Conservation (phyloP, 331 rosid genomes). For the Rhamnella rubrinervis region DNA sequence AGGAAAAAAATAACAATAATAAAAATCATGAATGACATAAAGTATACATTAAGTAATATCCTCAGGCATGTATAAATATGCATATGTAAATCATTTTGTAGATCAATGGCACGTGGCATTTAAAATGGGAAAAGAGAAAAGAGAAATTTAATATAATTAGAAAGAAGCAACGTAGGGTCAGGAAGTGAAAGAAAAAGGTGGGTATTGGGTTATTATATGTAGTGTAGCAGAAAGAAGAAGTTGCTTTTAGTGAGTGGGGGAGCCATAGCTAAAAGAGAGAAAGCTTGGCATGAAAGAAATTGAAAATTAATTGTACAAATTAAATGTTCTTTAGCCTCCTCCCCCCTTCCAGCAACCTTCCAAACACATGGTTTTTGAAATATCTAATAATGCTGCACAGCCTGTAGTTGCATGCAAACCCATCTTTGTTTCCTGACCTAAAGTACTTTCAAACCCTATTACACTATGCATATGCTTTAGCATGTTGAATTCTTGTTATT, state of each 20-base stretch:
- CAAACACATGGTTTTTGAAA: constrained; percentile 16
- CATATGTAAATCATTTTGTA: not conserved
- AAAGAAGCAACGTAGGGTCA: not conserved
- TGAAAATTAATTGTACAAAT: constrained; percentile 4
- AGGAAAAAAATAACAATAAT: too few relatives aligned
- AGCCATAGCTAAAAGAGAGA: constrained; percentile 5
- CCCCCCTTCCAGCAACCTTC: constrained; percentile 21
- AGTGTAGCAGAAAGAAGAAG: not conserved
- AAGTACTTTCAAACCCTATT: too few relatives aligned
- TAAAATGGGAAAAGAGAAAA: not conserved
- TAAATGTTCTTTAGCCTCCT: constrained; percentile 4
- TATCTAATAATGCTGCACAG: not conserved
- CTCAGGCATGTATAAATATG: too few relatives aligned
- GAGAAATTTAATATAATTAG: not conserved
- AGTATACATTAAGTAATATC: too few relatives aligned
- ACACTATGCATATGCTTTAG: not conserved
- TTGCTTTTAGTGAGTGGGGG: constrained; percentile 21
- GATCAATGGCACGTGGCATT: not conserved
- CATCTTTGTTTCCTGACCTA: too few relatives aligned
- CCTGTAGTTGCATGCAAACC: too few relatives aligned
- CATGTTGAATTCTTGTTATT: not conserved
- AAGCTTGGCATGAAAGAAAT: constrained; percentile 44
- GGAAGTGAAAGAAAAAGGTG: constrained; percentile 4
- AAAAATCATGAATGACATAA: too few relatives aligned
- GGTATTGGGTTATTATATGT: constrained; percentile 3